Conservation (phyloP, 768 basidiomycete species). For the Mycena kentingensis region DNA sequence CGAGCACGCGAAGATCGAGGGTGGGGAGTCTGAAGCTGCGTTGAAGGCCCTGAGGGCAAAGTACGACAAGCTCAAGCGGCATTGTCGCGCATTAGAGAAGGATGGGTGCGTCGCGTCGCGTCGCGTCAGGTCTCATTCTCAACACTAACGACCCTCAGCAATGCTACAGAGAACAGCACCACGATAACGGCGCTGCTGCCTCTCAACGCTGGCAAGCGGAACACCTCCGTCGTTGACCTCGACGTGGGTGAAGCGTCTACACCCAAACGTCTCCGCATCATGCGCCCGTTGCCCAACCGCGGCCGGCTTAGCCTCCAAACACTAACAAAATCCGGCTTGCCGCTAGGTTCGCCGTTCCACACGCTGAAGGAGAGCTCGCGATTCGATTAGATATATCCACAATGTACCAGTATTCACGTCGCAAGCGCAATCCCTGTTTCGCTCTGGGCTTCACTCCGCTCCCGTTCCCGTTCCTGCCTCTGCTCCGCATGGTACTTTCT, state of each 20-base stretch:
- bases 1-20: neutral
- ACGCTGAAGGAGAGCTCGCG: neutral
- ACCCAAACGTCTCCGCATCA: conserved; percentile 21
- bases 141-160: neutral
- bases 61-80: conserved; percentile 26
- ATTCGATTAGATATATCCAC: neutral
- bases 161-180: neutral
- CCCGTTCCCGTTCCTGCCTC: neutral
- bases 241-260: conserved; percentile 3
- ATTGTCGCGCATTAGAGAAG: conserved; percentile 14
- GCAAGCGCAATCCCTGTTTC: neutral
- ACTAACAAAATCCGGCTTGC: neutral
- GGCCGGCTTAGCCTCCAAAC: conserved; percentile 4
- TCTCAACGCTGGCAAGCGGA: conserved; percentile 4
- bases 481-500: conserved; percentile 18
- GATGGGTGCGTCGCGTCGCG: conserved; percentile 6
- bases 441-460: neutral
- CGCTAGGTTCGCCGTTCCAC: conserved; percentile 1
- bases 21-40: conserved; percentile 32
- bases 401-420: neutral
- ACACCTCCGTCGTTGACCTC: conserved; percentile 6
- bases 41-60: conserved; percentile 20
- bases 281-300: conserved; percentile 16
- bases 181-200: neutral
- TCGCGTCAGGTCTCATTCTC: neutral